phyloP scores from a whole-genome alignment of 306 rosid species.

The Vigna angularis region DNA sequence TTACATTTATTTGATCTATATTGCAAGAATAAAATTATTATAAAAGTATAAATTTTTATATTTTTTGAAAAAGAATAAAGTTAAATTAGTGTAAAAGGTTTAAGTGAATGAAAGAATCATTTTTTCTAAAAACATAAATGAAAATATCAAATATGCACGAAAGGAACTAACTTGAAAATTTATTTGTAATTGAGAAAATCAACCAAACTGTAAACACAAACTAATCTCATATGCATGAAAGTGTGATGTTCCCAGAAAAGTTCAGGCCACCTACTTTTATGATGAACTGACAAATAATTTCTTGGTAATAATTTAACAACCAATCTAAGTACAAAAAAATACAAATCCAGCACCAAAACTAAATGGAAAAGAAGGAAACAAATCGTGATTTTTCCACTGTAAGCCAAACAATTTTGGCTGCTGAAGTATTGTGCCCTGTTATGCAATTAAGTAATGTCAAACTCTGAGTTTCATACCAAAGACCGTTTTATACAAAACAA shows the following conservation, averaged over 20 bases:
- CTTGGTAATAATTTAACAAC: slow-evolving; percentile 9
- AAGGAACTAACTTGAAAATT: background rate
- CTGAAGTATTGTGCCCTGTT: slow-evolving; percentile 15
- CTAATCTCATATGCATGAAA: background rate
- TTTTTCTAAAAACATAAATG: background rate
- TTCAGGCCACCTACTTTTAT: background rate
- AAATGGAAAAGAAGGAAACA: slow-evolving; percentile 18
- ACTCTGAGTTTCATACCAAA: background rate
- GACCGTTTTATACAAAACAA: slow-evolving; percentile 14
- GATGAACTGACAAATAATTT: background rate
- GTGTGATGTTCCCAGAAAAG: background rate
- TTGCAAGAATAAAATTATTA: too few relatives aligned
- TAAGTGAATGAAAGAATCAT: too few relatives aligned
- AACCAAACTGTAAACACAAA: background rate
- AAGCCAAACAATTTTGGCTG: slow-evolving; percentile 38
- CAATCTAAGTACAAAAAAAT: background rate
- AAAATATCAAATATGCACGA: background rate
- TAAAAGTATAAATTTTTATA: too few relatives aligned
- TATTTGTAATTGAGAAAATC: background rate
- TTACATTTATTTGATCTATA: too few relatives aligned
- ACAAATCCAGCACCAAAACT: background rate
- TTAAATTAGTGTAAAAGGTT: too few relatives aligned
- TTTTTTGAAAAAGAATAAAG: too few relatives aligned
- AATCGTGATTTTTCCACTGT: background rate
- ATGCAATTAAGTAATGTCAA: slow-evolving; percentile 11